Percentiles rank a stretch among this genome's conserved stretches.
Evolutionary conservation across 495 filamentous ascomycete genomes (phyloP).

Genomic region (Parmelia sp.): DNA sequence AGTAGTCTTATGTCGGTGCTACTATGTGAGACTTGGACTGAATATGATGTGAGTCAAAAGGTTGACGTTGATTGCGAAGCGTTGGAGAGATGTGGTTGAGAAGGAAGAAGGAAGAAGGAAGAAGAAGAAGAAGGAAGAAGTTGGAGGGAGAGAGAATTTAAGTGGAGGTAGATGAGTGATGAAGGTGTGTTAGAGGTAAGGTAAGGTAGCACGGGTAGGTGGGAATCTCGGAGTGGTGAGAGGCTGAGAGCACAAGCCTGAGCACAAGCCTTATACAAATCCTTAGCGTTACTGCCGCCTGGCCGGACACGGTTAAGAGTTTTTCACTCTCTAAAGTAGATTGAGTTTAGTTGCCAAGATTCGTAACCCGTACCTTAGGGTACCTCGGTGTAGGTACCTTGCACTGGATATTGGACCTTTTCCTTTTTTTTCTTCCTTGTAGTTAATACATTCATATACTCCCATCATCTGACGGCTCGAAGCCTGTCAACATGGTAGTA

Average conservation of each 20-base stretch:
- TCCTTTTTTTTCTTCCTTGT: too few species aligned
- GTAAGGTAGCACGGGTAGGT: too few species aligned
- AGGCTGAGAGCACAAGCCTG: background rate
- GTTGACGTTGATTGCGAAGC: background rate
- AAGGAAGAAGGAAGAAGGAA: too few species aligned
- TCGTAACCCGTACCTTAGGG: background rate
- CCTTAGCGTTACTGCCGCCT: too few species aligned
- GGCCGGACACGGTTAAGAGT: background rate
- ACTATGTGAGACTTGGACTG: conserved; percentile 7
- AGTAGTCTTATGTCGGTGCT: background rate
- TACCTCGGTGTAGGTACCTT: too few species aligned
- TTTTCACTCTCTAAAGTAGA: too few species aligned
- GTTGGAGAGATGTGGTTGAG: background rate
- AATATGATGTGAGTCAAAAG: background rate
- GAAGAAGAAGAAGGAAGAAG: background rate
- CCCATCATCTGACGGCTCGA: too few species aligned
- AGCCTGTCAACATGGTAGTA: too few species aligned
- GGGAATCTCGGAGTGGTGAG: background rate
- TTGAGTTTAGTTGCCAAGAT: background rate
- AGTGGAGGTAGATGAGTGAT: background rate
- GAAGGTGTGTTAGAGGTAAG: background rate
- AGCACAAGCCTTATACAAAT: too few species aligned
- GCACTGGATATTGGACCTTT: too few species aligned
- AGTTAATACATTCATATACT: too few species aligned
- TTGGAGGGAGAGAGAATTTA: background rate